Evolutionary conservation across 2,329 filamentous ascomycete genomes (phyloP).

Genomic region (Fusarium citri): DNA sequence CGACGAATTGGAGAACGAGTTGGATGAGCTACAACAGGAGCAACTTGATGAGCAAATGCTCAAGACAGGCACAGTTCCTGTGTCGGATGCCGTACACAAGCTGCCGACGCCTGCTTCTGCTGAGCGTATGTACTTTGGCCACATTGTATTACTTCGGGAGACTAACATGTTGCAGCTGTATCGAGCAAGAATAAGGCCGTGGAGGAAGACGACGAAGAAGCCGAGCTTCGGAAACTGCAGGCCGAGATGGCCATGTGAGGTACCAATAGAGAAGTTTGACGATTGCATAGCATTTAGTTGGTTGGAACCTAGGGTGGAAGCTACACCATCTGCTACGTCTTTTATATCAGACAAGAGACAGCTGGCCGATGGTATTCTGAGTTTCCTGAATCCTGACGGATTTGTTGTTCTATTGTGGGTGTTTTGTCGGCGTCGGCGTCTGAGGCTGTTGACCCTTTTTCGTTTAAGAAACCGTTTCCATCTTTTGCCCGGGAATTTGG

Average conservation of each 20-base stretch:
- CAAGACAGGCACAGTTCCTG: conserved; percentile 85
- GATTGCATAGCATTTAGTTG: conserved; percentile 45
- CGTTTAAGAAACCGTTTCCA: conserved; percentile 35
- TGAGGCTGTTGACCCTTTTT: conserved; percentile 42
- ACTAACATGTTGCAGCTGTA: conserved; percentile 47
- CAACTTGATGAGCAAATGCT: conserved; percentile 94
- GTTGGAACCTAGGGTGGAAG: conserved; percentile 23
- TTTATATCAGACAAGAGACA: conserved; percentile 33
- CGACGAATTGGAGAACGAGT: conserved; percentile 83
- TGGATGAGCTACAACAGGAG: conserved; percentile 91
- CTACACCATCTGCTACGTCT: conserved; percentile 13
- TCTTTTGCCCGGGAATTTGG: conserved; percentile 30
- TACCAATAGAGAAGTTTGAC: conserved; percentile 19
- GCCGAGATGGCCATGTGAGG: conserved; percentile 95
- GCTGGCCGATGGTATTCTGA: conserved; percentile 23
- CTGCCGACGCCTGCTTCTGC: conserved; percentile 80
- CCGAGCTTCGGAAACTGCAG: conserved; percentile 90
- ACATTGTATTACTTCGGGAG: neutral
- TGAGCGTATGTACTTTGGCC: conserved; percentile 72
- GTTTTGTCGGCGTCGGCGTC: conserved; percentile 52
- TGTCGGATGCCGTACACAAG: conserved; percentile 79
- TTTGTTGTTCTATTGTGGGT: conserved; percentile 42
- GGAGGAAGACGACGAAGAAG: conserved; percentile 95
- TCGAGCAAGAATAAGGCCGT: conserved; percentile 55
- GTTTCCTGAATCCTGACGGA: conserved; percentile 31